phyloP scores from a whole-genome alignment of 306 rosid species.

The Hylodesmum podocarpum region DNA sequence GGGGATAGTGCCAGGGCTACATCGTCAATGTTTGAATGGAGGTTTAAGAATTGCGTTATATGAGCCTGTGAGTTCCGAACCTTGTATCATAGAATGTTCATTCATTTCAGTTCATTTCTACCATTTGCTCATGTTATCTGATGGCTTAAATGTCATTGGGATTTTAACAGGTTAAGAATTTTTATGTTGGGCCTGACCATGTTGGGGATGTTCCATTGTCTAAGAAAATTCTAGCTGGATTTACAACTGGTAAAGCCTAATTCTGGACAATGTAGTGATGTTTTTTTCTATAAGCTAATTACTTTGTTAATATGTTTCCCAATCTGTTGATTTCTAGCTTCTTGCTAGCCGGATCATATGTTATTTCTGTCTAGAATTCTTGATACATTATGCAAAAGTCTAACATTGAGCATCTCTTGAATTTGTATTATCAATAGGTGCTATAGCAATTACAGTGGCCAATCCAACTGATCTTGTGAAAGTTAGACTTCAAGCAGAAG shows the following conservation, averaged over 20 bases:
- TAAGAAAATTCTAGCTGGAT: constrained; percentile 89
- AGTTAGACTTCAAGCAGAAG: constrained; percentile 97
- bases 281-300: background rate
- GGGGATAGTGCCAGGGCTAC: constrained; percentile 93
- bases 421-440: constrained; percentile 55
- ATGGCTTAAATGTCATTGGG: constrained; percentile 23
- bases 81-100: background rate
- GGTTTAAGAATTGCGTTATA: constrained; percentile 92
- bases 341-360: constrained; percentile 4
- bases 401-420: background rate
- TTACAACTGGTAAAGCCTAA: constrained; percentile 76
- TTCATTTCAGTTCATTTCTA: constrained; percentile 20
- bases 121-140: constrained; percentile 22
- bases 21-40: constrained; percentile 88
- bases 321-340: background rate
- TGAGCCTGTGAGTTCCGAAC: constrained; percentile 73
- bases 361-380: constrained; percentile 14
- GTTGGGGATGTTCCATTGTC: constrained; percentile 91
- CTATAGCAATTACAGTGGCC: constrained; percentile 75
- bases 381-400: background rate
- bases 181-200: constrained; percentile 77
- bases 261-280: background rate
- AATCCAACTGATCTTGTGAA: constrained; percentile 98
- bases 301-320: background rate
- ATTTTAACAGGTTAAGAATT: constrained; percentile 66